Evolutionary conservation across 257 asterid species (phyloP).

Genomic region (Buddleja alternifolia): DNA sequence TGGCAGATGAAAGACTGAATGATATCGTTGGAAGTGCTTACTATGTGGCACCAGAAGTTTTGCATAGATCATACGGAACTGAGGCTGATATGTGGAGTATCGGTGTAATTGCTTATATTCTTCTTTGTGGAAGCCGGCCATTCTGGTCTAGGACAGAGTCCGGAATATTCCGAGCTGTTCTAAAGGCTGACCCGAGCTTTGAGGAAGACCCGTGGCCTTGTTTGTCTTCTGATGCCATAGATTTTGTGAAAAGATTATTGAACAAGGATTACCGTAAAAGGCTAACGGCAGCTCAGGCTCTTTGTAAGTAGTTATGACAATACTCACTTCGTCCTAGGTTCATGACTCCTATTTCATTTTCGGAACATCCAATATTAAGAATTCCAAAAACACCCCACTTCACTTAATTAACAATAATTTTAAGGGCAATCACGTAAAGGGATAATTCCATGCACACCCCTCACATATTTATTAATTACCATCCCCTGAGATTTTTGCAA

Average conservation of each 20-base stretch:
- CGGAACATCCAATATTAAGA: too few species aligned
- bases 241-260: slow-evolving; percentile 54
- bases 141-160: slow-evolving; percentile 81
- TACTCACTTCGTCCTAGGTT: too few species aligned
- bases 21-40: slow-evolving; percentile 87
- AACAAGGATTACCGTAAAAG: slow-evolving; percentile 62
- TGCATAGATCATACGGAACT: slow-evolving; percentile 73
- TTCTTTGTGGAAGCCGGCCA: slow-evolving; percentile 83
- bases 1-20: slow-evolving; percentile 69
- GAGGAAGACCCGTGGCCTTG: slow-evolving; percentile 63
- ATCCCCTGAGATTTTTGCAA: too few species aligned
- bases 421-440: too few species aligned
- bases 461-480: too few species aligned
- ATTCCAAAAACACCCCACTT: too few species aligned
- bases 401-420: too few species aligned
- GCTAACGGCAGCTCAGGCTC: slow-evolving; percentile 66
- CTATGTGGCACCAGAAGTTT: slow-evolving; percentile 83
- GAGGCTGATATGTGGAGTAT: slow-evolving; percentile 91
- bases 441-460: too few species aligned
- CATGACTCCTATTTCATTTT: too few species aligned
- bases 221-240: slow-evolving; percentile 52
- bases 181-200: slow-evolving; percentile 55
- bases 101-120: slow-evolving; percentile 80
- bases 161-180: slow-evolving; percentile 72
- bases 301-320: slow-evolving; percentile 48